Evolutionary conservation across 2,329 filamentous ascomycete species (phyloP).

Genomic region (Penicillium sp.): DNA sequence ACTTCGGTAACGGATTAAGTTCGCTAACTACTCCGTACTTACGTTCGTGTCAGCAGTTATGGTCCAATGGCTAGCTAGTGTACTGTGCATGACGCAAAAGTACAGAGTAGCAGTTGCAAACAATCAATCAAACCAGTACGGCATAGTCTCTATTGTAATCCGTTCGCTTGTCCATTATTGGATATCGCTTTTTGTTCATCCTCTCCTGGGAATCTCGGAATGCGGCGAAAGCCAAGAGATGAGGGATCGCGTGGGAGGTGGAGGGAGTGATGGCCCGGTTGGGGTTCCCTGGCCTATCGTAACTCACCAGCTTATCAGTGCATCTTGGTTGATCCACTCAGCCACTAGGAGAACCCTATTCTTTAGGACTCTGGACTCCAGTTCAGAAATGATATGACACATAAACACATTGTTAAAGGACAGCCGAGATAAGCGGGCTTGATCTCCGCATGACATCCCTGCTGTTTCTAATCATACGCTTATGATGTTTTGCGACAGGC

Average conservation of each 20-base stretch:
- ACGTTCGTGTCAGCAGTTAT: neutral
- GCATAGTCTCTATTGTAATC: too few species aligned
- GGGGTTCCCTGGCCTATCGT: constrained; percentile 13
- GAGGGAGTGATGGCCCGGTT: neutral
- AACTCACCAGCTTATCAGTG: constrained; percentile 20
- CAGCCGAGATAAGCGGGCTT: constrained; percentile 19
- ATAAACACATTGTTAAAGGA: too few species aligned
- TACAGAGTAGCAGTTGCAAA: neutral
- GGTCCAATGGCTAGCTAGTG: neutral
- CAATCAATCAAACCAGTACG: too few species aligned
- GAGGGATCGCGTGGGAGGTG: constrained; percentile 17
- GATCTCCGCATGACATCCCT: constrained; percentile 10
- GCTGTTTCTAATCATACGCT: neutral
- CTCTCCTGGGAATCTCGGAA: neutral
- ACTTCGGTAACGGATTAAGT: neutral
- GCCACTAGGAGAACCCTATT: neutral
- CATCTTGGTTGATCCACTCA: neutral
- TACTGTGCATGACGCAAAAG: neutral
- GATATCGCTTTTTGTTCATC: neutral
- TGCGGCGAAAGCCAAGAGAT: constrained; percentile 17
- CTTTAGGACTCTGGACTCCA: too few species aligned
- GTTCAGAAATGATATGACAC: too few species aligned
- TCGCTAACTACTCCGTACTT: too few species aligned
- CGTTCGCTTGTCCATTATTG: neutral
- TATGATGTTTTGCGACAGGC: neutral